Base-by-base conservation (phyloP, 176 grass and related monocot genomes). In the Zizania latifolia region DNA sequence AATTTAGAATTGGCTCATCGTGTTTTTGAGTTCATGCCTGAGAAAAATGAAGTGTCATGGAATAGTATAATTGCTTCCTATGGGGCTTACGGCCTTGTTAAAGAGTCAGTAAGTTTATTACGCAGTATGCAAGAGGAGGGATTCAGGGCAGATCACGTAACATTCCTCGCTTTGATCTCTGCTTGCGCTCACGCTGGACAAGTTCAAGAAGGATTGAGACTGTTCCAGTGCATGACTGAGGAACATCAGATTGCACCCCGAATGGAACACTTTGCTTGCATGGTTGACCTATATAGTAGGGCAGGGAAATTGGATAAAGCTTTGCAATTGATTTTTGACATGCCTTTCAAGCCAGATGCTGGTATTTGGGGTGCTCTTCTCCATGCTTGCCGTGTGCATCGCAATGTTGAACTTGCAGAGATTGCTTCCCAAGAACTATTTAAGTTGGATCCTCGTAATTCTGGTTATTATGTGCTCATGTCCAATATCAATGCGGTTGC, bases 401-500 rank as follows among this genome's bases (percentile, higher is more conserved):
- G 85, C 39, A 86, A 90, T 45, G 62, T 90, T 68, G 90, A 86
- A 51, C 71, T 97, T 67, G 93, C 90, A 38, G 87, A 90, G 21
- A 58, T 97, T 26, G 93, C 87, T 45, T 93, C 85, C 10, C 65
- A 85, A 40, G 78, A 91, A 59, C 72, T 93, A 32, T 89, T 89
- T 44, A 76, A 89, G 41, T 70, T 93, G 76, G 93, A 97, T 75
- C 89, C 88, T 43, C 15, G 60, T 33, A 97, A 97, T 80, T 93
- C 93, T 75, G 93, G 93, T 48, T 97, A 93, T 79, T 97, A 93
- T 84, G 90, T 97, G 29, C 85, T 97, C 41, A 90, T 93, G 86
- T 90, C 93, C 46, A 97, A 97, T 83, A 88, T 90, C 38, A 88
- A 91, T 86, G 93, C 88, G 23, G 69, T 88, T 75, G 86, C 90